phyloP scores from a whole-genome alignment of 2,329 filamentous ascomycete species.

The Aureobasidium sp. region DNA sequence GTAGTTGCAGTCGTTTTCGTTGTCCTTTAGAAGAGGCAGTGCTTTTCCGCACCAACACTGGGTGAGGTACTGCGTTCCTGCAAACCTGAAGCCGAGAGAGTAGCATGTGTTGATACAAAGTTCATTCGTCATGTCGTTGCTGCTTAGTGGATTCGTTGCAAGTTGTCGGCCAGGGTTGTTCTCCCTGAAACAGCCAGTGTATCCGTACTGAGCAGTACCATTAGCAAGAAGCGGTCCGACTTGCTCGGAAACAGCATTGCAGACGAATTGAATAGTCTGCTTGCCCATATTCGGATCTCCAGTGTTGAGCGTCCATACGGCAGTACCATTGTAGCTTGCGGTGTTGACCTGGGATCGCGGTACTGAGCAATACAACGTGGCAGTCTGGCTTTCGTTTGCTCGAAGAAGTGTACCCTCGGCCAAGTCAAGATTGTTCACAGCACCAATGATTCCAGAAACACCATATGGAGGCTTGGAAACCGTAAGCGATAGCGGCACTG shows the following conservation, averaged over 20 bases:
- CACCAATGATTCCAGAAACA: conserved; percentile 44
- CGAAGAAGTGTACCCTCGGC: conserved; percentile 46
- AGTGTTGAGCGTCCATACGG: conserved; percentile 49
- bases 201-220: conserved; percentile 42
- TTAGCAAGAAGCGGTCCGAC: conserved; percentile 39
- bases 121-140: conserved; percentile 34
- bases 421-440: conserved; percentile 48
- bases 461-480: conserved; percentile 55
- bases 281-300: conserved; percentile 46
- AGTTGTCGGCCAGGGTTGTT: conserved; percentile 48
- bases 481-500: conserved; percentile 45
- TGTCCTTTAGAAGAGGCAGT: conserved; percentile 38
- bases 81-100: conserved; percentile 32
- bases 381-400: conserved; percentile 43
- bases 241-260: conserved; percentile 45
- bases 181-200: conserved; percentile 48
- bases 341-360: conserved; percentile 48
- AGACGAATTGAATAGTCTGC: conserved; percentile 44
- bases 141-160: conserved; percentile 33
- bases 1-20: conserved; percentile 20
- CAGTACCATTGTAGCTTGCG: conserved; percentile 40
- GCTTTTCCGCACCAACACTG: conserved; percentile 37
- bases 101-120: conserved; percentile 39
- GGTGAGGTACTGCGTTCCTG: conserved; percentile 40
- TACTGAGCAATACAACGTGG: conserved; percentile 46